These are phyloP conservation scores for Naematelia aurantialba DNA, from an alignment of 768 basidiomycete genomes.

Conservation along the genomic window DNA sequence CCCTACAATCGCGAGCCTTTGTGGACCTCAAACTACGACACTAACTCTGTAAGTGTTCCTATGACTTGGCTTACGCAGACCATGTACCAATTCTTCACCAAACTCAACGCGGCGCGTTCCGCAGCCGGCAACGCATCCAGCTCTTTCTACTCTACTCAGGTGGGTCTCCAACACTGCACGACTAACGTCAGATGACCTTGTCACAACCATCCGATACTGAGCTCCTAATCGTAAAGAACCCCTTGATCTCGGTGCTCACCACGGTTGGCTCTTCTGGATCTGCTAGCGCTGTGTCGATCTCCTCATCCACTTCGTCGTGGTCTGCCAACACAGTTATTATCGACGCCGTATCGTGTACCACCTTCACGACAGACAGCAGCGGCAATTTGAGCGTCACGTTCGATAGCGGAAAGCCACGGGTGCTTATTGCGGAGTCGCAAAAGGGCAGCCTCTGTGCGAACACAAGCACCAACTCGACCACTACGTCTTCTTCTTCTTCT, in stretches of 20 bases:
- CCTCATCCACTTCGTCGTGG: constrained; percentile 28
- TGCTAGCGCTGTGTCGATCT: constrained; percentile 23
- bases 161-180: constrained; percentile 10
- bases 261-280: constrained; percentile 36
- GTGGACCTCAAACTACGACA: constrained; percentile 41
- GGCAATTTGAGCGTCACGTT: constrained; percentile 38
- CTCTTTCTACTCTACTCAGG: constrained; percentile 45
- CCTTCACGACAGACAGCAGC: constrained; percentile 30
- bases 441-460: constrained; percentile 28
- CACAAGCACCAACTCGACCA: neutral
- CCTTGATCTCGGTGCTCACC: constrained; percentile 42
- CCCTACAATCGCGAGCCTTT: constrained; percentile 49
- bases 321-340: constrained; percentile 26
- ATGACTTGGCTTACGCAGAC: constrained; percentile 4
- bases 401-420: constrained; percentile 33
- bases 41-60: constrained; percentile 18
- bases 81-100: constrained; percentile 44
- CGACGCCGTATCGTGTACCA: constrained; percentile 40
- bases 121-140: constrained; percentile 37
- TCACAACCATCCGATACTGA: constrained; percentile 26
- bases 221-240: constrained; percentile 40
- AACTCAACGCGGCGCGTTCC: constrained; percentile 38
- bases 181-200: constrained; percentile 28
- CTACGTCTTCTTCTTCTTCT: neutral
- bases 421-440: constrained; percentile 32